Base-by-base conservation (phyloP, 23 red algal genomes). In the Pyropia haitanensis region DNA sequence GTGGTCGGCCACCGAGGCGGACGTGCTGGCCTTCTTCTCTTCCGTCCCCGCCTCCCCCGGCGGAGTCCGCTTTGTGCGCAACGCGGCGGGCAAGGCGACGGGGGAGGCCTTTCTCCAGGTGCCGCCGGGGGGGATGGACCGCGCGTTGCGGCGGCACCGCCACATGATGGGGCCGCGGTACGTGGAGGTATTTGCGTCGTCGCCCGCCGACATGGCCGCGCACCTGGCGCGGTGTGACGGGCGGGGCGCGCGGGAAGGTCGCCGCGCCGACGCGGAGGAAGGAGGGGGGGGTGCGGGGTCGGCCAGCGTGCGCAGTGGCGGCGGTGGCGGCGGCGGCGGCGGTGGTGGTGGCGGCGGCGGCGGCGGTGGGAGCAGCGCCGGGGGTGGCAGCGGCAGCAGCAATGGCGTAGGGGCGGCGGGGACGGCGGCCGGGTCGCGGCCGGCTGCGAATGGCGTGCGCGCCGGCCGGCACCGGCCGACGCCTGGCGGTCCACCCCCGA, bases 141-240 rank as follows among this genome's bases (percentile, higher is more conserved):
- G 67, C 27, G 76, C 81, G 6, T n/a, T 88, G 55, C 56, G 17
- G 22, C 48, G 76, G 14, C 82, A 96, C 69, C 76, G 82, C 27
- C 53, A 89, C 14, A 77, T 54, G 29, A 77, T 96, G 70, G 91
- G 85, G 16, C 78, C 79, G 18, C 83, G 91, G n/a, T 96, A 96
- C 54, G 88, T 96, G 21, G 91, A 96, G 60, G 83, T 96, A 21
- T 96, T 96, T 30, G 78, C 79, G 79, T 85, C 77, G 8, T 85
- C 83, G 33, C 83, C 82, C 1, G 75, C 77, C 54, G 91, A 96
- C 57, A 96, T 96, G 91, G 62, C 70, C 17, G 70, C 80, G 30
- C 68, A 83, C 24, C 63, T 96, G 51, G 84, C 69, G 23, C 79
- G 91, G 18, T 66, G 67, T 2, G 78, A 88, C 48, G 79, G 70